A percentile compares a stretch with the other conserved stretches of the same genome.
Conservation (phyloP, 169 alveolate genomes). For the Eimeria acervulina region DNA sequence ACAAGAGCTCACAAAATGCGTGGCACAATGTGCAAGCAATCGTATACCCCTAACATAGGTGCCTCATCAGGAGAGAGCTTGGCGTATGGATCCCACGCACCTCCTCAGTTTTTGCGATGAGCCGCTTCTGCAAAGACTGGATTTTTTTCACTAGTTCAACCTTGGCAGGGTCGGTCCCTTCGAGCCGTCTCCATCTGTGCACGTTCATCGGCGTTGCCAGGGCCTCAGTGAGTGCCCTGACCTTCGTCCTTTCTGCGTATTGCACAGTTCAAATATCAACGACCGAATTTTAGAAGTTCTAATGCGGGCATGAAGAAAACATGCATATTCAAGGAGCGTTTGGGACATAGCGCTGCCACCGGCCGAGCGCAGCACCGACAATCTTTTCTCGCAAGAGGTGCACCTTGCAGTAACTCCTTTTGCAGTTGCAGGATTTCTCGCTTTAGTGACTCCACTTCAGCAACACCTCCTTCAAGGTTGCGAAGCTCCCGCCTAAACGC, state of each 20-base stretch:
- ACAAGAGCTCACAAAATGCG: background rate
- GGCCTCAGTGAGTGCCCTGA: slow-evolving; percentile 95
- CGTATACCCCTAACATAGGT: background rate
- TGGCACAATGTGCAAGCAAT: background rate
- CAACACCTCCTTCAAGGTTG: slow-evolving; percentile 86
- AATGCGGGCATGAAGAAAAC: background rate
- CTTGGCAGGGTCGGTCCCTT: slow-evolving; percentile 96
- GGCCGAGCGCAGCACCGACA: background rate
- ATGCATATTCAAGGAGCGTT: background rate
- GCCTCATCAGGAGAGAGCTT: too few relatives aligned
- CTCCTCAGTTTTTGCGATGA: slow-evolving; percentile 96
- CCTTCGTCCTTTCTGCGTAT: slow-evolving; percentile 93
- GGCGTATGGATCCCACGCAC: slow-evolving; percentile 81
- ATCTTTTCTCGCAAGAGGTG: background rate
- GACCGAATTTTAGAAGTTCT: background rate
- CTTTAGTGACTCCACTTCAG: slow-evolving; percentile 85
- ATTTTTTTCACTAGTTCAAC: slow-evolving; percentile 95
- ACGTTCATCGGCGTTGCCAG: slow-evolving; percentile 97
- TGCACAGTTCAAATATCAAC: background rate
- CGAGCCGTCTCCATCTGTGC: slow-evolving; percentile 96
- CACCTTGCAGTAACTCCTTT: slow-evolving; percentile 86
- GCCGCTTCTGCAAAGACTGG: slow-evolving; percentile 94
- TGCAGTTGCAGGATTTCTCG: slow-evolving; percentile 85
- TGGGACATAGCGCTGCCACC: background rate
- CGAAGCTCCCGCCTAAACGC: slow-evolving; percentile 90